Percentiles rank a stretch among this genome's conserved stretches.
Evolutionary conservation across 129 eudicot genomes (phyloP).

Genomic region (Centella asiatica): DNA sequence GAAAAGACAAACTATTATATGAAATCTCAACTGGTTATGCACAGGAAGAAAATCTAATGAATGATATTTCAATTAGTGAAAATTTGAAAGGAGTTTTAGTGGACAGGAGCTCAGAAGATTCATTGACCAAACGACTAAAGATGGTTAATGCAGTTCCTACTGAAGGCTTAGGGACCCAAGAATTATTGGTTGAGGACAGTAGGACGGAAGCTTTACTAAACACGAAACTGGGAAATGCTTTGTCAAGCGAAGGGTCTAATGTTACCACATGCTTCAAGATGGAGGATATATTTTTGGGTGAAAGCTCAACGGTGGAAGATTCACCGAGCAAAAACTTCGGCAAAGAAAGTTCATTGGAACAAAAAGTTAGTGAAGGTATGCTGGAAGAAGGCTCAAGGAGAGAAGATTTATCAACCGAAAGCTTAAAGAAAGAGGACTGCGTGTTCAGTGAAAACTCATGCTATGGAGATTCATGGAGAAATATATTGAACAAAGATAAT

Average conservation of each 20-base stretch:
- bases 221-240: too few relatives aligned
- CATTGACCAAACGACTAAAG: too few relatives aligned
- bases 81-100: too few relatives aligned
- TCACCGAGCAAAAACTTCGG: not conserved
- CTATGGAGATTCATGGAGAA: constrained; percentile 2
- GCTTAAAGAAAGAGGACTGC: not conserved
- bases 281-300: not conserved
- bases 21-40: too few relatives aligned
- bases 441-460: constrained; percentile 1
- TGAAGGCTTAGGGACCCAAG: too few relatives aligned
- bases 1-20: too few relatives aligned
- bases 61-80: too few relatives aligned
- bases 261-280: not conserved
- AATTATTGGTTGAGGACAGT: too few relatives aligned
- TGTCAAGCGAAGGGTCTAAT: not conserved
- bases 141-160: too few relatives aligned
- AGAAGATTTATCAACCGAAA: constrained; percentile 1
- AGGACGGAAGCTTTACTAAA: too few relatives aligned
- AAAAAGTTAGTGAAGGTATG: not conserved
- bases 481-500: not conserved
- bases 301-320: not conserved
- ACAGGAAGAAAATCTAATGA: too few relatives aligned
- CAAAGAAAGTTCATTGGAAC: not conserved
- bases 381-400: constrained; percentile 6
- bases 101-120: too few relatives aligned